A percentile compares a stretch with the other conserved stretches of the same genome.
Evolutionary conservation across 2,329 filamentous ascomycete species (phyloP).

Genomic region (Botrytis porri): DNA sequence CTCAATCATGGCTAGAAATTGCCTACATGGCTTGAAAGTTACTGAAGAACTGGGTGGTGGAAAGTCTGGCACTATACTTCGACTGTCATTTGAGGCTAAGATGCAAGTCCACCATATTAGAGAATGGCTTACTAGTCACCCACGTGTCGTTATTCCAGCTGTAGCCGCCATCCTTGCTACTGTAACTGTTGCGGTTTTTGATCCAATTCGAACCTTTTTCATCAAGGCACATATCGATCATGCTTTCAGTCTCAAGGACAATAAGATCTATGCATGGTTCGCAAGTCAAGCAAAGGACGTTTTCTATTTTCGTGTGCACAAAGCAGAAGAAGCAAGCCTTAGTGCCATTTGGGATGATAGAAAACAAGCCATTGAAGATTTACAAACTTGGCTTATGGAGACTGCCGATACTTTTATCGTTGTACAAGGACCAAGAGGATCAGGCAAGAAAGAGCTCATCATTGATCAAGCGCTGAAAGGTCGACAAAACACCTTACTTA

Average conservation of each 20-base stretch:
- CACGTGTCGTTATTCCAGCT: slow-evolving; percentile 76
- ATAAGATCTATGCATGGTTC: slow-evolving; percentile 75
- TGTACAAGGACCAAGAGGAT: slow-evolving; percentile 86
- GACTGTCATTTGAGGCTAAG: slow-evolving; percentile 79
- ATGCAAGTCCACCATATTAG: slow-evolving; percentile 75
- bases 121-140: slow-evolving; percentile 81
- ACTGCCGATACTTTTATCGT: slow-evolving; percentile 90
- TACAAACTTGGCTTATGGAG: slow-evolving; percentile 83
- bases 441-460: slow-evolving; percentile 85
- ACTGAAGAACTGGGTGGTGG: slow-evolving; percentile 68
- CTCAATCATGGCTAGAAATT: slow-evolving; percentile 45
- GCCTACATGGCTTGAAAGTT: slow-evolving; percentile 80
- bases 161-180: slow-evolving; percentile 78
- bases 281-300: slow-evolving; percentile 67
- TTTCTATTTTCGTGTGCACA: slow-evolving; percentile 56
- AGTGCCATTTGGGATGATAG: slow-evolving; percentile 60
- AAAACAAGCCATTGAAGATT: slow-evolving; percentile 74
- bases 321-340: slow-evolving; percentile 65
- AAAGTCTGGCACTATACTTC: slow-evolving; percentile 70
- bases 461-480: slow-evolving; percentile 77
- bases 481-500: slow-evolving; percentile 72
- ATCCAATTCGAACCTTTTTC: slow-evolving; percentile 91
- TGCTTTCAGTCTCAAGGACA: slow-evolving; percentile 71
- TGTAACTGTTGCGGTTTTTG: slow-evolving; percentile 84
- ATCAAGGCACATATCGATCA: slow-evolving; percentile 84